A percentile compares a stretch with the other conserved stretches of the same genome.
These are phyloP conservation scores for Hibiscus trionum DNA, from an alignment of 345 rosid species.

Conservation along the genomic window DNA sequence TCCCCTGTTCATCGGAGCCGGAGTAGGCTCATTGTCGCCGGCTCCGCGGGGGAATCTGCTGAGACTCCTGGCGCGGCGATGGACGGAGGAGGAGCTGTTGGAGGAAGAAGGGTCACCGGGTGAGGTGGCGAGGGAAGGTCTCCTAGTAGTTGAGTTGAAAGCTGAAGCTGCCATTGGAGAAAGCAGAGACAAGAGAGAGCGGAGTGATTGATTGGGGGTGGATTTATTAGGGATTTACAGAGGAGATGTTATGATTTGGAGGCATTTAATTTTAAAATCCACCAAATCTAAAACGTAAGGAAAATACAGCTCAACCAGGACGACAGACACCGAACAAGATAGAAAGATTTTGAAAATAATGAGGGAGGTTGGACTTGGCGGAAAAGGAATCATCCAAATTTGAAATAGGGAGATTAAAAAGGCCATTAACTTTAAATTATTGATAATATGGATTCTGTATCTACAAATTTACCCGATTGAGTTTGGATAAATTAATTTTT, in stretches of 20 bases:
- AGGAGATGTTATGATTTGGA: not conserved
- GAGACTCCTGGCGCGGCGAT: constrained; percentile 73
- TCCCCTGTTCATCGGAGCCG: constrained; percentile 32
- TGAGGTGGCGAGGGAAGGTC: constrained; percentile 28
- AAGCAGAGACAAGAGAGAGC: not conserved
- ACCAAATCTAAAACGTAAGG: not conserved
- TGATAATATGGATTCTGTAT: too few relatives aligned
- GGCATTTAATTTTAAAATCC: not conserved
- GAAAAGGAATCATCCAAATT: not conserved
- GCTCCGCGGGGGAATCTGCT: constrained; percentile 67
- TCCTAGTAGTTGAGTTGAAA: constrained; percentile 52
- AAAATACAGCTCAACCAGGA: not conserved
- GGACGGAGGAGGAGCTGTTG: constrained; percentile 28
- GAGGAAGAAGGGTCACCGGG: constrained; percentile 21
- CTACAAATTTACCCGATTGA: too few relatives aligned
- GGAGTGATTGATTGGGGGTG: not conserved
- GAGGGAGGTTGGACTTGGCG: not conserved
- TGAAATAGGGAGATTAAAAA: not conserved
- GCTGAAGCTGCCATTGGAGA: constrained; percentile 69
- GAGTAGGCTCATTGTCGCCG: constrained; percentile 33
- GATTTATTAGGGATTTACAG: not conserved
- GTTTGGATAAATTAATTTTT: too few relatives aligned
- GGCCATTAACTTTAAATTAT: not conserved
- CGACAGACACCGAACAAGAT: not conserved
- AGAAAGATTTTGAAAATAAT: not conserved